Percentiles rank a stretch among this genome's conserved stretches.
Conservation (phyloP, 2,329 filamentous ascomycete genomes). For the Bipolaris zeicola region DNA sequence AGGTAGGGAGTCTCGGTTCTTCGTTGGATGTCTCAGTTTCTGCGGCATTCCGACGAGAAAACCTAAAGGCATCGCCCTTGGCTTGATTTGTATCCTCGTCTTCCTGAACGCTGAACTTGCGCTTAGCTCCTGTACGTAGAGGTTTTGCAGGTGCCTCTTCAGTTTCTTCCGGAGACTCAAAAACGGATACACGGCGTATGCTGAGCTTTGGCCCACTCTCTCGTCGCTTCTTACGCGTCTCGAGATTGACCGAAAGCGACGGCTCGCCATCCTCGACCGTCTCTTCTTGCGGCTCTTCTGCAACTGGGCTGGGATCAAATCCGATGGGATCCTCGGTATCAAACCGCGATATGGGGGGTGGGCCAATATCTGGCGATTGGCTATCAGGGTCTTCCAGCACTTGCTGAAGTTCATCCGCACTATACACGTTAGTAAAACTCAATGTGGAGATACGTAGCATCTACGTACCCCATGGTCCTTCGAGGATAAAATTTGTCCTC, state of each 20-base stretch:
- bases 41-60: constrained; percentile 48
- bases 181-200: constrained; percentile 50
- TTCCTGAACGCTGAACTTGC: constrained; percentile 62
- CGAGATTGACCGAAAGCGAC: constrained; percentile 54
- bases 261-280: constrained; percentile 47
- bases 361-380: constrained; percentile 72
- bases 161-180: constrained; percentile 48
- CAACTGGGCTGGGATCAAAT: constrained; percentile 45
- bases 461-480: constrained; percentile 68
- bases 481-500: constrained; percentile 73
- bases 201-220: constrained; percentile 56
- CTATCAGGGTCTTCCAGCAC: constrained; percentile 60
- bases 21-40: constrained; percentile 26
- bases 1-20: constrained; percentile 25
- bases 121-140: constrained; percentile 59
- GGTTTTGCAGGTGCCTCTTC: constrained; percentile 35
- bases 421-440: constrained; percentile 40
- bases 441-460: constrained; percentile 3
- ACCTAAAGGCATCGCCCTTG: constrained; percentile 53
- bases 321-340: constrained; percentile 56
- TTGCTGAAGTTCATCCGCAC: constrained; percentile 63
- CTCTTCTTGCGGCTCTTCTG: constrained; percentile 34
- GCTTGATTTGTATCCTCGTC: constrained; percentile 50
- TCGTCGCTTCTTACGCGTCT: constrained; percentile 59
- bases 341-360: constrained; percentile 60